A percentile compares a stretch with the other conserved stretches of the same genome.
phyloP scores from a whole-genome alignment of 2,329 filamentous ascomycete species.

The Magnaporthiopsis incrustans region DNA sequence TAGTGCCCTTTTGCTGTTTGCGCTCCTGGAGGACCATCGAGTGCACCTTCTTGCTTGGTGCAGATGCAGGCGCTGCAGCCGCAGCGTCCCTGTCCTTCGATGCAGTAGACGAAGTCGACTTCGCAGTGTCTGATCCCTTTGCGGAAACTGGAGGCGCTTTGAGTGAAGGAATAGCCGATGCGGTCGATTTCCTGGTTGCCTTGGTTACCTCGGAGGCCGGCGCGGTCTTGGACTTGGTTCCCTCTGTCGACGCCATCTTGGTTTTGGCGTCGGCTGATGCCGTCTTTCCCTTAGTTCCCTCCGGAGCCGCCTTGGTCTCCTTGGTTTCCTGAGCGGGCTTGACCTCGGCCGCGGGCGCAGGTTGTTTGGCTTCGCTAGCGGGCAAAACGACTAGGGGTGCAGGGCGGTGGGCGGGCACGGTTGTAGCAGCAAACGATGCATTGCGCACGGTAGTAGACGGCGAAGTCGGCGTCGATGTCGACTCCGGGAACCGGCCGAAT shows the following conservation, averaged over 20 bases:
- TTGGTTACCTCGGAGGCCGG: constrained; percentile 1
- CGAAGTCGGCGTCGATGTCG: constrained; percentile 22
- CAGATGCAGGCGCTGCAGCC: constrained; percentile 9
- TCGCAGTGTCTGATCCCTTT: background rate
- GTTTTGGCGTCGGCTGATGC: background rate
- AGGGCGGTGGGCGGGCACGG: constrained; percentile 25
- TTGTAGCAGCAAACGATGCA: constrained; percentile 14
- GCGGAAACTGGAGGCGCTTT: constrained; percentile 2
- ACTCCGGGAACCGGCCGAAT: constrained; percentile 19
- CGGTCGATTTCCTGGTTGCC: background rate
- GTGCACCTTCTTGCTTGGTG: constrained; percentile 34
- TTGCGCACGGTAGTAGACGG: constrained; percentile 21
- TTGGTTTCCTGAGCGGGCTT: constrained; percentile 10
- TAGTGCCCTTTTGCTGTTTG: constrained; percentile 28
- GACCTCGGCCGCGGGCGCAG: background rate
- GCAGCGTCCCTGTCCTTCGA: constrained; percentile 16
- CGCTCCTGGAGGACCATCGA: constrained; percentile 38
- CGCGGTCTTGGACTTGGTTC: background rate
- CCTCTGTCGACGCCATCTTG: background rate
- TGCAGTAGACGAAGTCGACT: constrained; percentile 11
- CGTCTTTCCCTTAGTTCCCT: background rate
- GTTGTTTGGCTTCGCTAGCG: constrained; percentile 5
- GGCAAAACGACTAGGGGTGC: constrained; percentile 26
- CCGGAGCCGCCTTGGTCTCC: constrained; percentile 11
- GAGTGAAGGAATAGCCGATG: background rate